Evolutionary conservation across 805 yeast species (phyloP).

Genomic region (Ogataea degrootiae): DNA sequence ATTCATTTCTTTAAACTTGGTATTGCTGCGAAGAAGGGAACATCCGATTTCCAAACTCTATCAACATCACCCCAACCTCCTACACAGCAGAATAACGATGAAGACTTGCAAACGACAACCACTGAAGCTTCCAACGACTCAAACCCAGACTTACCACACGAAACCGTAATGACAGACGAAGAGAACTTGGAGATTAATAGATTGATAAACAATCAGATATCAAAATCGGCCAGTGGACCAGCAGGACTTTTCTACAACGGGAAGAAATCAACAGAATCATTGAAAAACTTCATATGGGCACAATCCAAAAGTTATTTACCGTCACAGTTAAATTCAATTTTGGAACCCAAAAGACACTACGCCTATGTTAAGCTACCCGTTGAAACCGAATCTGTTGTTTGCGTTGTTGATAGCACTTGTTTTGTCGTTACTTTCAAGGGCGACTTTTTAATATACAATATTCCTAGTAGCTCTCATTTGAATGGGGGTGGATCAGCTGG

Average conservation of each 20-base stretch:
- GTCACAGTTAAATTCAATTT: constrained; percentile 67
- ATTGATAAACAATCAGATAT: constrained; percentile 21
- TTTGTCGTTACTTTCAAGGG: constrained; percentile 82
- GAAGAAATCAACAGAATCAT: constrained; percentile 20
- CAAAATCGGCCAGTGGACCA: constrained; percentile 5
- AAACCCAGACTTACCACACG: constrained; percentile 16
- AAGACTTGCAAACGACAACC: not conserved
- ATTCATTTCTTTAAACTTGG: constrained; percentile 68
- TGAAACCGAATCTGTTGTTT: constrained; percentile 25
- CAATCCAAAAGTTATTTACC: constrained; percentile 52
- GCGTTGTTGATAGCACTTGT: constrained; percentile 37
- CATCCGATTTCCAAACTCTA: not conserved
- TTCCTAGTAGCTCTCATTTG: constrained; percentile 68
- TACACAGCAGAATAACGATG: not conserved
- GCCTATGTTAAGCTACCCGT: constrained; percentile 70
- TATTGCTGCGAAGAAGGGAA: not conserved
- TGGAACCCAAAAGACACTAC: constrained; percentile 89
- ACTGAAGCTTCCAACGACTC: not conserved
- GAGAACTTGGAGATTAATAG: constrained; percentile 26
- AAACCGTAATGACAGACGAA: constrained; percentile 22
- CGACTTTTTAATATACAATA: constrained; percentile 68
- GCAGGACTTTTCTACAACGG: constrained; percentile 6
- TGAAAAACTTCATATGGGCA: constrained; percentile 25
- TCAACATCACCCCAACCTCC: not conserved
- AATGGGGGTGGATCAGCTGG: not conserved